These are phyloP conservation scores for Cnidoscolus chayamansa DNA, from an alignment of 441 rosid species.

Conservation along the genomic window DNA sequence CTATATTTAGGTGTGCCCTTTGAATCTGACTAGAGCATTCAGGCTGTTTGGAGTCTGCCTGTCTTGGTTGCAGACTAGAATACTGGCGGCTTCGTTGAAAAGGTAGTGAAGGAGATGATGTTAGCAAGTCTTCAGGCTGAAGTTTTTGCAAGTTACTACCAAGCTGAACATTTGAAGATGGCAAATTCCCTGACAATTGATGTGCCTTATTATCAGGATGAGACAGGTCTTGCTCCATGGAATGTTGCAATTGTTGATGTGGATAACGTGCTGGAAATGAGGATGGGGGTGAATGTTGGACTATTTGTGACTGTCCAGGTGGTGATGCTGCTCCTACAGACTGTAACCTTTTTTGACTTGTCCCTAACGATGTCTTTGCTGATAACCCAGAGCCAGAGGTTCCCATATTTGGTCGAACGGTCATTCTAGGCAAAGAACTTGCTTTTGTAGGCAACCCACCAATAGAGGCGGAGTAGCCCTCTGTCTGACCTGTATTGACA, in stretches of 20 bases:
- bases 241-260: constrained; percentile 38
- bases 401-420: constrained; percentile 43
- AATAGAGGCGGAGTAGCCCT: constrained; percentile 45
- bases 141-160: constrained; percentile 32
- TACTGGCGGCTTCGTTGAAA: constrained; percentile 27
- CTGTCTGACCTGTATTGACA: constrained; percentile 38
- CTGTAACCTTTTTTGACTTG: constrained; percentile 40
- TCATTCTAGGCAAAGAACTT: constrained; percentile 47
- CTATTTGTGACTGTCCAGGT: constrained; percentile 43
- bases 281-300: constrained; percentile 42
- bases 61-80: constrained; percentile 32
- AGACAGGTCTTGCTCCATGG: constrained; percentile 50
- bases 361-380: constrained; percentile 38
- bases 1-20: constrained; percentile 33
- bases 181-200: constrained; percentile 41
- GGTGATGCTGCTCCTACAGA: constrained; percentile 39
- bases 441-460: constrained; percentile 38
- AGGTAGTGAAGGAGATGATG: constrained; percentile 29
- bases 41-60: constrained; percentile 26
- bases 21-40: constrained; percentile 41
- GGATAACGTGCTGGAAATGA: constrained; percentile 34
- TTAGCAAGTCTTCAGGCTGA: constrained; percentile 30
- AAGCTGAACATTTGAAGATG: constrained; percentile 33
- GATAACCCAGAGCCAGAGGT: constrained; percentile 38
- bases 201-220: constrained; percentile 48